Percentiles rank a stretch among this genome's conserved stretches.
Conservation (phyloP, 2,329 filamentous ascomycete genomes). For the Aureobasidium sp. region DNA sequence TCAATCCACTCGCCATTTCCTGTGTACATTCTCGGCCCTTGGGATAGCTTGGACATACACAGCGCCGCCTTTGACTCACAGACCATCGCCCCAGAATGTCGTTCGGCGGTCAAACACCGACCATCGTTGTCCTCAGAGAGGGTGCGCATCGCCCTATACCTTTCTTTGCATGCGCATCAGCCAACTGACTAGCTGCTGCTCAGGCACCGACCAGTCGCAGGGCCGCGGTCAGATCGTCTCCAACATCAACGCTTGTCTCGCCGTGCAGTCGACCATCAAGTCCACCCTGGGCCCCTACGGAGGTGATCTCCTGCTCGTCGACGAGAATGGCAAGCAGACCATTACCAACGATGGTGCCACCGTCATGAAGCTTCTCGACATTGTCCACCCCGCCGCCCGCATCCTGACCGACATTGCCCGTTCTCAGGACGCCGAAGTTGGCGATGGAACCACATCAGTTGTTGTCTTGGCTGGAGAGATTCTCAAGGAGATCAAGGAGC, state of each 20-base stretch:
- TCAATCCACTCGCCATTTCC: background rate
- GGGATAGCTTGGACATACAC: background rate
- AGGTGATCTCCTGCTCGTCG: conserved; percentile 90
- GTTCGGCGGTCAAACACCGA: conserved; percentile 94
- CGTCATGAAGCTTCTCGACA: conserved; percentile 99
- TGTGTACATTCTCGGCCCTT: background rate
- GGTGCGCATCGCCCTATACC: conserved; percentile 51
- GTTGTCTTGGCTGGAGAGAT: conserved; percentile 97
- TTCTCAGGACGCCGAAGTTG: conserved; percentile 98
- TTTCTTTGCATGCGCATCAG: conserved; percentile 9
- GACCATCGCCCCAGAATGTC: conserved; percentile 55
- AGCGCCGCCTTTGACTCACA: background rate
- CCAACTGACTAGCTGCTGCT: conserved; percentile 6
- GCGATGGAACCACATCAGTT: conserved; percentile 94
- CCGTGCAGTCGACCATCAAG: conserved; percentile 92
- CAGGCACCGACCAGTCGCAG: conserved; percentile 95
- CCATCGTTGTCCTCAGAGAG: conserved; percentile 96
- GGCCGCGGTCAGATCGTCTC: conserved; percentile 94
- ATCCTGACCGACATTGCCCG: conserved; percentile 97
- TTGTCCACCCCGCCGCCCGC: conserved; percentile 92
- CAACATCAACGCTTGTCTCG: conserved; percentile 97
- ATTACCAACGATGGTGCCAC: conserved; percentile 99
- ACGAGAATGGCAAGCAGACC: conserved; percentile 90
- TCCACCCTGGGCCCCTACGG: conserved; percentile 94
- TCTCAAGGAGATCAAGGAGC: conserved; percentile 90